These are phyloP conservation scores for Pyrus communis DNA, from an alignment of 306 rosid genomes.

Conservation along the genomic window DNA sequence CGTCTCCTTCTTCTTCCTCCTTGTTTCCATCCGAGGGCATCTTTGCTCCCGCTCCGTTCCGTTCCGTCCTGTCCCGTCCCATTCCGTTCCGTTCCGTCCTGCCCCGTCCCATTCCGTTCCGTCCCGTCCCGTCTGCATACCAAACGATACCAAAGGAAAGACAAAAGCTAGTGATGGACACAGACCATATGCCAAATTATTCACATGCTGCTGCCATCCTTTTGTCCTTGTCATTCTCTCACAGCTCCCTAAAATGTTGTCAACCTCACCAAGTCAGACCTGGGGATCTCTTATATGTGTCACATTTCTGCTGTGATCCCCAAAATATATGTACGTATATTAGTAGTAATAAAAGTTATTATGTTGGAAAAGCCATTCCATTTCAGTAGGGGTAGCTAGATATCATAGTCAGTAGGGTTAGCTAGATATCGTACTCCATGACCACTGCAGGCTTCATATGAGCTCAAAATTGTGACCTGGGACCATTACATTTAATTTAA, in stretches of 20 bases:
- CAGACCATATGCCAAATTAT: background rate
- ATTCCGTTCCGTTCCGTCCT: too few species aligned
- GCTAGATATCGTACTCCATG: background rate
- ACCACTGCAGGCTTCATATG: background rate
- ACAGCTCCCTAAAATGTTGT: background rate
- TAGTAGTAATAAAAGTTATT: background rate
- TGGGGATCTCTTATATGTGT: background rate
- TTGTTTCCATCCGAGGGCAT: too few species aligned
- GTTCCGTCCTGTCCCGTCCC: too few species aligned
- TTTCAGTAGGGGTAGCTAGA: background rate
- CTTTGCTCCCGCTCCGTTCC: too few species aligned
- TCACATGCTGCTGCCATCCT: constrained; percentile 11
- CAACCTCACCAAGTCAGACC: background rate
- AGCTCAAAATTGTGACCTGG: background rate
- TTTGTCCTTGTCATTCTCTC: background rate
- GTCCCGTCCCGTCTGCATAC: too few species aligned
- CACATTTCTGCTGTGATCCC: background rate
- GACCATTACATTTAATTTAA: background rate
- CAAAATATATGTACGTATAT: background rate
- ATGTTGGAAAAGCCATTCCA: background rate
- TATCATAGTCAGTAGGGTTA: background rate
- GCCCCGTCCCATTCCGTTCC: too few species aligned
- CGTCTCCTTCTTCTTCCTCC: too few species aligned
- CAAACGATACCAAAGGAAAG: too few species aligned
- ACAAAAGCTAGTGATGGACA: constrained; percentile 16